These are phyloP conservation scores for Camellia granthamiana DNA, from an alignment of 148 eudicot genomes.

Conservation along the genomic window DNA sequence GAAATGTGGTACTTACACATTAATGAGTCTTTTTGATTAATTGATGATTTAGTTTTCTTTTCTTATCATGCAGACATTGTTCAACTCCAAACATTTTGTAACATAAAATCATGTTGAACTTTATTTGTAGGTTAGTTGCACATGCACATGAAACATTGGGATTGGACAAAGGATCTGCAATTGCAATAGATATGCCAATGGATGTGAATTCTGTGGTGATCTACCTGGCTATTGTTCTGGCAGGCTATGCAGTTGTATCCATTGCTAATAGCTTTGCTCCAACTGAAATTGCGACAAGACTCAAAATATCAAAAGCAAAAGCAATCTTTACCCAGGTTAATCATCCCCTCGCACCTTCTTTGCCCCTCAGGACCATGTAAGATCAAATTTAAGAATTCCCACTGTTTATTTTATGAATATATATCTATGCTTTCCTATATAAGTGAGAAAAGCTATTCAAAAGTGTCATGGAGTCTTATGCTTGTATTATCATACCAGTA, in stretches of 20 bases:
- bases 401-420: background rate
- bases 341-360: background rate
- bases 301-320: slow-evolving; percentile 68
- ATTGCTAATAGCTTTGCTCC: slow-evolving; percentile 98
- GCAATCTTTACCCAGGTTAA: slow-evolving; percentile 95
- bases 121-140: slow-evolving; percentile 65
- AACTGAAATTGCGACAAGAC: slow-evolving; percentile 76
- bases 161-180: slow-evolving; percentile 77
- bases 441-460: background rate
- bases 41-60: slow-evolving; percentile 5
- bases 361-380: background rate
- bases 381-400: background rate
- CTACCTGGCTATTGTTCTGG: slow-evolving; percentile 87
- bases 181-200: slow-evolving; percentile 99
- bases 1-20: background rate
- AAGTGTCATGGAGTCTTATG: background rate
- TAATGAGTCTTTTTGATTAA: background rate
- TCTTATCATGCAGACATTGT: background rate
- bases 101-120: slow-evolving; percentile 10
- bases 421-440: background rate
- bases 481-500: background rate
- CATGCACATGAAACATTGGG: slow-evolving; percentile 68
- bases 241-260: slow-evolving; percentile 83
- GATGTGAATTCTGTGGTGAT: slow-evolving; percentile 80
- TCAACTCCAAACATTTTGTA: slow-evolving; percentile 8